Base-by-base conservation (phyloP, 1,284 basidiomycete genomes). In the Trametes pubescens region DNA sequence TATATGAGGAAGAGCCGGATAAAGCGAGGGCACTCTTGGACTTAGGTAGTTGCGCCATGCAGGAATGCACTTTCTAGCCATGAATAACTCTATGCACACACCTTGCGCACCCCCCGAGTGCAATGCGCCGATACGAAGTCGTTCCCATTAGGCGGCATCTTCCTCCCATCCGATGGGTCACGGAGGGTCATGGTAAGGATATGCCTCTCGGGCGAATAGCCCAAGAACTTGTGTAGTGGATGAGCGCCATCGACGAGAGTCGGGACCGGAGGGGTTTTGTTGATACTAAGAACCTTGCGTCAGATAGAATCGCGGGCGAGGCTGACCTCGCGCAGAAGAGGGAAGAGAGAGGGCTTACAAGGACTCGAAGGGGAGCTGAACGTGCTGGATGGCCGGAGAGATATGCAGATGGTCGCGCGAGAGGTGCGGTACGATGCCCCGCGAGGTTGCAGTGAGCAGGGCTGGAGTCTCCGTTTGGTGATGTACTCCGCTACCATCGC, bases 401-500 rank as follows among this genome's bases (percentile, higher is more conserved):
- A 72, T 63, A 18, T 72, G 71, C 10, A 82, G 77, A 66, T 91
- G 86, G 70, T 93, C 91, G 43, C 83, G 78, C 9, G 90, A 89
- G 6, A 94, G 78, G 76, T 94, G 93, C 2, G 89, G 88, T 0
- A 94, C 80, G 29, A 90, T 78, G 0, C 93, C 93, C 26, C 91
- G 86, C 49, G 88, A 89, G 9, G 91, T 90, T 5, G 82, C 76
- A 0, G 85, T 80, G 35, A 92, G 75, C 49, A 92, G 66, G 0
- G 81, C 82, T 0, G 92, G 92, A 0, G 92, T 93, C 26, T 77
- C 69, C 24, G 90, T 77, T 24, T 77, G 73, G 56, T 83, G 60
- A 0, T 60, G 26, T 7, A 57, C 38, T 1, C 38, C 38, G 11
- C 64, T 65, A 48, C 65, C 67, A 18, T 57, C 44, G 38, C 68